A percentile compares a stretch with the other conserved stretches of the same genome.
phyloP scores from a whole-genome alignment of 176 grass and related monocot genomes.

The Pharus latifolius region DNA sequence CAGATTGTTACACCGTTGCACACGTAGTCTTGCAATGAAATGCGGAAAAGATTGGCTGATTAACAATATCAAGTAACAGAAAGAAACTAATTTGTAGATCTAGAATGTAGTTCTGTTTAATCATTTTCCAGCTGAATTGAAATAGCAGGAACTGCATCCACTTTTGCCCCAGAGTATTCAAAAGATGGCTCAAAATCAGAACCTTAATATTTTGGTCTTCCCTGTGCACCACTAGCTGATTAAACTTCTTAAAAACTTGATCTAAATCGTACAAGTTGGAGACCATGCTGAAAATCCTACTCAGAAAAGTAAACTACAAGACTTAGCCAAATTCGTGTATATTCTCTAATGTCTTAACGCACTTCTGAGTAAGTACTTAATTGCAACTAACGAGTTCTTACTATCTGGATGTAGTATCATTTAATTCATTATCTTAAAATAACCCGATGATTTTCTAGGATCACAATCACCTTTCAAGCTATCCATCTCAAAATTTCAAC shows the following conservation, averaged over 20 bases:
- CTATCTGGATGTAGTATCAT: not conserved
- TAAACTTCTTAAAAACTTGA: not conserved
- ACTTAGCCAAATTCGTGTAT: not conserved
- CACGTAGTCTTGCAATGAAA: not conserved
- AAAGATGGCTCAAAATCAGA: not conserved
- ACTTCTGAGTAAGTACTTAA: not conserved
- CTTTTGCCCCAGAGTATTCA: not conserved
- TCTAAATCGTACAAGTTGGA: not conserved
- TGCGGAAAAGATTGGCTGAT: not conserved
- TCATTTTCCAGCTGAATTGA: not conserved
- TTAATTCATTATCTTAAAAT: not conserved
- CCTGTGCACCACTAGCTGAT: not conserved
- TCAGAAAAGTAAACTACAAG: not conserved
- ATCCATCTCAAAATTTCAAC: not conserved
- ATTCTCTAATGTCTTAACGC: not conserved
- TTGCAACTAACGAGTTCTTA: not conserved
- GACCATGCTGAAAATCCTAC: not conserved
- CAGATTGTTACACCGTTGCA: not conserved
- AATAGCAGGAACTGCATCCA: not conserved
- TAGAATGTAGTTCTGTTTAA: not conserved
- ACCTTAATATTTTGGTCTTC: not conserved
- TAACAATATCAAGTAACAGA: conserved; percentile 8
- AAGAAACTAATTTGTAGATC: not conserved
- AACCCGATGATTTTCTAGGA: not conserved
- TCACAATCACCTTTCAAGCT: not conserved